Percentiles rank a stretch among this genome's conserved stretches.
phyloP scores from a whole-genome alignment of 805 yeast species.

The Myxozyma neotropica region DNA sequence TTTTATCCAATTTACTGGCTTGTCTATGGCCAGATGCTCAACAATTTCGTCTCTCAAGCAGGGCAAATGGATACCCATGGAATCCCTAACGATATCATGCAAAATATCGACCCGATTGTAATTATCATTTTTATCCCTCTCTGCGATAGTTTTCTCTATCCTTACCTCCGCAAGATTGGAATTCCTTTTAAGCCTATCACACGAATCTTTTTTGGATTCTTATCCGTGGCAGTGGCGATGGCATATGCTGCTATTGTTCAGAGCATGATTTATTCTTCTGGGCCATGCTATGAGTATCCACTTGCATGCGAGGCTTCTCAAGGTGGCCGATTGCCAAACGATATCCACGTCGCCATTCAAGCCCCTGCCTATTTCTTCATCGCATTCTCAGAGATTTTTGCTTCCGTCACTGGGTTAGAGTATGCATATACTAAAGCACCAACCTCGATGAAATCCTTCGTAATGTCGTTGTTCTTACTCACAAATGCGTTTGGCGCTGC shows the following conservation, averaged over 20 bases:
- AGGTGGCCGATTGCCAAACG: slow-evolving; percentile 49
- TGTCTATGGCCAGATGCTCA: slow-evolving; percentile 71
- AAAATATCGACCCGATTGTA: slow-evolving; percentile 73
- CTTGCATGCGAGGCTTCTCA: slow-evolving; percentile 52
- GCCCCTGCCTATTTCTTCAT: slow-evolving; percentile 72
- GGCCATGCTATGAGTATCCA: slow-evolving; percentile 73
- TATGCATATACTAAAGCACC: slow-evolving; percentile 87
- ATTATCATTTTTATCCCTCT: slow-evolving; percentile 78
- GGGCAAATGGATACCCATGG: slow-evolving; percentile 74
- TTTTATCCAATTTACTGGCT: slow-evolving; percentile 77
- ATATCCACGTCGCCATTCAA: slow-evolving; percentile 70
- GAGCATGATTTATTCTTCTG: slow-evolving; percentile 64
- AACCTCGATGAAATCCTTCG: slow-evolving; percentile 62
- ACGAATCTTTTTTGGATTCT: slow-evolving; percentile 70
- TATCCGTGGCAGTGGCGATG: slow-evolving; percentile 67
- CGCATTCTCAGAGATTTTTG: slow-evolving; percentile 76
- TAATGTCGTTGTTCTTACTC: slow-evolving; percentile 63
- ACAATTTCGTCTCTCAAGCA: slow-evolving; percentile 74
- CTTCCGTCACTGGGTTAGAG: slow-evolving; percentile 79
- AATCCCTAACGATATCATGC: slow-evolving; percentile 78
- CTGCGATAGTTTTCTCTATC: slow-evolving; percentile 62
- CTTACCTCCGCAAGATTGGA: slow-evolving; percentile 51
- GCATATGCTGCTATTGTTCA: slow-evolving; percentile 76
- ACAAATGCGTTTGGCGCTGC: slow-evolving; percentile 80
- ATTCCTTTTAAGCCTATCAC: slow-evolving; percentile 69